Conservation (phyloP, 2,329 filamentous ascomycete genomes). For the Plectosphaerella plurivora region DNA sequence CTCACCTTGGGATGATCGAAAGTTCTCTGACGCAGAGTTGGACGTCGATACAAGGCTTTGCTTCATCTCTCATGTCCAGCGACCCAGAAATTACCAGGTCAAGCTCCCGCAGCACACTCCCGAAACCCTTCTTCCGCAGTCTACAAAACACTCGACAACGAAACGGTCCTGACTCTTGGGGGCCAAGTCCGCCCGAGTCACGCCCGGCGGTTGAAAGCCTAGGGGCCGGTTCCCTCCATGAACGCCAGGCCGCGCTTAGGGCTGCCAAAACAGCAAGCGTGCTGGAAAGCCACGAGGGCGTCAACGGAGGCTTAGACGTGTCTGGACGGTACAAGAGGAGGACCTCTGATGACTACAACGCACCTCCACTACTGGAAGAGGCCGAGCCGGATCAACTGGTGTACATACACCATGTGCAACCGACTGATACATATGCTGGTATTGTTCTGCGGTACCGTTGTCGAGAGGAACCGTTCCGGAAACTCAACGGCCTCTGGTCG, state of each 20-base stretch:
- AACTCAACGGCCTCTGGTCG: constrained; percentile 91
- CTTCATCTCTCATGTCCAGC: constrained; percentile 36
- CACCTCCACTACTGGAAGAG: constrained; percentile 38
- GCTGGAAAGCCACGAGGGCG: constrained; percentile 56
- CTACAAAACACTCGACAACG: constrained; percentile 8
- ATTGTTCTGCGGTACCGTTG: constrained; percentile 89
- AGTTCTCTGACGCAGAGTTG: constrained; percentile 50
- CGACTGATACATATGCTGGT: constrained; percentile 83
- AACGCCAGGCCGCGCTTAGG: constrained; percentile 50
- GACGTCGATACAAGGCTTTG: constrained; percentile 51
- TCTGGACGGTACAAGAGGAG: constrained; percentile 58
- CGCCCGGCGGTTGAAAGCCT: constrained; percentile 41
- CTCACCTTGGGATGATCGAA: constrained; percentile 34
- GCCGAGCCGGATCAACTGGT: constrained; percentile 74
- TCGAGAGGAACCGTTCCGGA: constrained; percentile 74
- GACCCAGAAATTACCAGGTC: constrained; percentile 21
- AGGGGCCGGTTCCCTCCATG: constrained; percentile 47
- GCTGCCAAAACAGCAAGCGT: constrained; percentile 55
- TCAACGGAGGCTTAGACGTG: constrained; percentile 53
- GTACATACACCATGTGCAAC: constrained; percentile 82
- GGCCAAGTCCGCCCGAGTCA: constrained; percentile 39
- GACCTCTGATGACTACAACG: constrained; percentile 59
- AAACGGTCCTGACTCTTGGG: constrained; percentile 36
- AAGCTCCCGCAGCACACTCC: neutral
- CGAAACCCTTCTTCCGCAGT: neutral